A percentile compares a stretch with the other conserved stretches of the same genome.
phyloP scores from a whole-genome alignment of 108 stramenopile genomes.

The Fragilaria crotonensis region DNA sequence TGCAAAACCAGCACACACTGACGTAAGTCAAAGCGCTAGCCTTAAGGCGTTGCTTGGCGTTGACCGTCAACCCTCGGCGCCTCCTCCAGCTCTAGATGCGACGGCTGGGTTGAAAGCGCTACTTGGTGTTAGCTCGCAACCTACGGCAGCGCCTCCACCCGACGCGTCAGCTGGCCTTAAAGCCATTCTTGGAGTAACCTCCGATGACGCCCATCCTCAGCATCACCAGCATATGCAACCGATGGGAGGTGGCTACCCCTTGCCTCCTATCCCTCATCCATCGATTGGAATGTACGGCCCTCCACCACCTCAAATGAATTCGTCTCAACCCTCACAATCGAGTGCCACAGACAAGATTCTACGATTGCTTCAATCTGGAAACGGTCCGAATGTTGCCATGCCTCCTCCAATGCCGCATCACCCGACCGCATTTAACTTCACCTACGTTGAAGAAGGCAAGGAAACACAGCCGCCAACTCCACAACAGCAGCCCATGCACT shows the following conservation, averaged over 20 bases:
- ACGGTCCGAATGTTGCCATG: slow-evolving; percentile 5
- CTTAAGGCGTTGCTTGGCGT: slow-evolving; percentile 68
- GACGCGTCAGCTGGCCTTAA: slow-evolving; percentile 9
- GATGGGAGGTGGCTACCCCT: too few species aligned
- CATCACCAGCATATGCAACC: too few species aligned
- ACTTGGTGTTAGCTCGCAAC: slow-evolving; percentile 11
- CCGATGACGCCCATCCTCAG: slow-evolving; percentile 9
- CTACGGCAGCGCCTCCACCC: neutral
- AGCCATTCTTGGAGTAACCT: slow-evolving; percentile 15
- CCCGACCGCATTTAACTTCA: slow-evolving; percentile 63
- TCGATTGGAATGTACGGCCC: slow-evolving; percentile 3
- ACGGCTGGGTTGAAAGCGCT: slow-evolving; percentile 33
- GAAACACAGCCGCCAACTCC: too few species aligned
- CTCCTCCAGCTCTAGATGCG: slow-evolving; percentile 3
- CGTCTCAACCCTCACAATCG: slow-evolving; percentile 8
- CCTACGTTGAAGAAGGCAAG: slow-evolving; percentile 77
- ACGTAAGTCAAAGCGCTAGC: slow-evolving; percentile 14
- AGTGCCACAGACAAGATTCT: slow-evolving; percentile 64
- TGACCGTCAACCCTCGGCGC: neutral
- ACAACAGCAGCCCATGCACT: neutral
- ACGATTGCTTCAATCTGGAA: slow-evolving; percentile 37
- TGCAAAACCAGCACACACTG: slow-evolving; percentile 1
- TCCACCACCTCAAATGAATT: too few species aligned
- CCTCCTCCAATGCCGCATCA: slow-evolving; percentile 9
- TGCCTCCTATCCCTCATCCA: neutral